These are phyloP conservation scores for Symbiodinium pilosum DNA, from an alignment of 73 alveolate genomes.

Conservation along the genomic window DNA sequence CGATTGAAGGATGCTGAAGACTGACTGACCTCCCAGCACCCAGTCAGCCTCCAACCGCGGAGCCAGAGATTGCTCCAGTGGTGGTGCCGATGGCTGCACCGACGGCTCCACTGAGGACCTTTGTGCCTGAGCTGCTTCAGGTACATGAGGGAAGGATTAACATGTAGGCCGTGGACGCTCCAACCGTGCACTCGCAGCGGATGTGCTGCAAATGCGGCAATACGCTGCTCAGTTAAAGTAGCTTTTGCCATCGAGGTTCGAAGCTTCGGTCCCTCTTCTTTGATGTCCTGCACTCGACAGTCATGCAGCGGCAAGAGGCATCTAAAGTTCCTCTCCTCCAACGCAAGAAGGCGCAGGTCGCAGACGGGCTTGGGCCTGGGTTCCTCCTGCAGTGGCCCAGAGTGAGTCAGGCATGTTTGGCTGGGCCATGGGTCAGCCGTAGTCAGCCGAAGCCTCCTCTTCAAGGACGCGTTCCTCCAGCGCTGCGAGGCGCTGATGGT, in stretches of 20 bases:
- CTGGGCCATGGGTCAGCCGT: too few species aligned
- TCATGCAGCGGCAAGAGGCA: too few species aligned
- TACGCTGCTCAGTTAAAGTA: too few species aligned
- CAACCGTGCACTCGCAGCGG: too few species aligned
- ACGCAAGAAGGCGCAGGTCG: not conserved
- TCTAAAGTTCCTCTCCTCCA: not conserved
- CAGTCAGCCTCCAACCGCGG: not conserved
- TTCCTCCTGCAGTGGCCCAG: not conserved
- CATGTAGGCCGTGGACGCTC: not conserved
- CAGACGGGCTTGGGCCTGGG: not conserved
- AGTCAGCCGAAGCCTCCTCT: not conserved
- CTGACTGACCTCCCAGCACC: not conserved
- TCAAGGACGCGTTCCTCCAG: not conserved
- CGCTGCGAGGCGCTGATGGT: not conserved
- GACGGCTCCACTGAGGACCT: not conserved
- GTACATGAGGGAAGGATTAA: not conserved
- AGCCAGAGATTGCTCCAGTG: not conserved
- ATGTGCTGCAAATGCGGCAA: too few species aligned
- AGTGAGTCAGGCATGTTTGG: too few species aligned
- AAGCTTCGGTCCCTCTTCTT: not conserved
- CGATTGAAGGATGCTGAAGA: not conserved
- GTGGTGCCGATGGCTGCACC: slow-evolving; percentile 7
- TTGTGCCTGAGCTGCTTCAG: not conserved
- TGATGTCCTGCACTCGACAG: not conserved
- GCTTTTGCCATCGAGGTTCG: not conserved